Evolutionary conservation across 306 rosid genomes (phyloP), one percentile per base, ranked within the genome.

Genomic region (Gleditsia sinensis): DNA sequence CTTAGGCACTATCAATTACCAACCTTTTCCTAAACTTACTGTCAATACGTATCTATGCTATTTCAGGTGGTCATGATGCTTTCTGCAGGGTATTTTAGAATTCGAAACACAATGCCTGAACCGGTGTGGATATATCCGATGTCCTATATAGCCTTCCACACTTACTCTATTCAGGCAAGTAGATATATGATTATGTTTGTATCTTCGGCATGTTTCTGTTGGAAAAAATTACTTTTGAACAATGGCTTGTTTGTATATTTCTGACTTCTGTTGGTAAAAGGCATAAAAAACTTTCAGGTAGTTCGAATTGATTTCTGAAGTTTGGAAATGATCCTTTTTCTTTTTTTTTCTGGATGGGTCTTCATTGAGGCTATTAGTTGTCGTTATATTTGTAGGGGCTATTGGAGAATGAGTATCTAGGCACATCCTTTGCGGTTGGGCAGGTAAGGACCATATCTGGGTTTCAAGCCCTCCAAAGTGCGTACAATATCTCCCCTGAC

Each of bases 61-160:
- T 82, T 87, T 83, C 93, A 95, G 98, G 92, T 92, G 71, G 80
- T 87, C 77, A 95, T 95, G 99, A 95, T 95, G 97, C 97, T 95
- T 66, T 85, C 98, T 0, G 97, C 98, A 1, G 99, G 99, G 62
- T 95, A 87, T 85, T 95, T 92, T 80, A 83, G 99, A 87, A 81
- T 95, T 76, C 92, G 96, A 79, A 87, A 72, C 39, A 83, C 92
- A 16, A 77, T 95, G 86, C 98, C 99, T 5, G 76, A 86, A 67
- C 92, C 98, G 8, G 66, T 92, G 50, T 95, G 99, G 99, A 87
- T 65, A 67, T 92, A 92, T 80, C 99, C 99, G 36, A 30, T 90
- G 76, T 95, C 99, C 58, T 95, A 92, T 70, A 68, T 95, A 42
- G 87, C 98, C 78, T 95, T 92, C 67, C 98, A 95, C 75, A 90